Percentiles rank a stretch among this genome's conserved stretches.
phyloP scores from a whole-genome alignment of 495 filamentous ascomycete species.

The Talaromyces nanjingensis region DNA sequence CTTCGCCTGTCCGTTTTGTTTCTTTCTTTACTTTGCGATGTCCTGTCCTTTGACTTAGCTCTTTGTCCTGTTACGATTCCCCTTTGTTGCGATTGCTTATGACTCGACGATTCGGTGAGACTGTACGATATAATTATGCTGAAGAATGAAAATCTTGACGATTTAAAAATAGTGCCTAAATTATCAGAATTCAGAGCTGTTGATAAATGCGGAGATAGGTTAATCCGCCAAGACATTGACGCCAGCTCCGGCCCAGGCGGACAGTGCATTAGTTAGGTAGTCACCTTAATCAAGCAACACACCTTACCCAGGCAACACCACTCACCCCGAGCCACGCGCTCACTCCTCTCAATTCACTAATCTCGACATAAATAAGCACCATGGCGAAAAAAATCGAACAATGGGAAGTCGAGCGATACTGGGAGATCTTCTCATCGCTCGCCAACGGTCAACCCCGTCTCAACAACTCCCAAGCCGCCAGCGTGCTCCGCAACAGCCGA shows the following conservation, averaged over 20 bases:
- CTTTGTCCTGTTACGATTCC: constrained; percentile 8
- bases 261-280: neutral
- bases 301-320: neutral
- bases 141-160: neutral
- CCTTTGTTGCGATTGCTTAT: constrained; percentile 6
- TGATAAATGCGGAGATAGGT: neutral
- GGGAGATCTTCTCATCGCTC: constrained; percentile 94
- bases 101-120: constrained; percentile 3
- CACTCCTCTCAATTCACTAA: neutral
- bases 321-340: neutral
- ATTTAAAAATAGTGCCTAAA: neutral
- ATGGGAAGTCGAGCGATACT: constrained; percentile 95
- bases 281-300: neutral
- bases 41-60: constrained; percentile 11
- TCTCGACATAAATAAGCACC: neutral
- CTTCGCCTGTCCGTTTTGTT: constrained; percentile 3
- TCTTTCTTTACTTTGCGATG: constrained; percentile 7
- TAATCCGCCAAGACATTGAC: neutral
- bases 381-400: constrained; percentile 72
- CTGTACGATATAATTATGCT: constrained; percentile 1
- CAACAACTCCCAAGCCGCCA: constrained; percentile 84
- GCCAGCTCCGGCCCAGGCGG: neutral
- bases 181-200: neutral
- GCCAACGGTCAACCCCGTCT: constrained; percentile 73
- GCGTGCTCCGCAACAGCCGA: constrained; percentile 91